These are phyloP conservation scores for Dendrobium officinale DNA, from an alignment of 106 monocot genomes.

Conservation along the genomic window DNA sequence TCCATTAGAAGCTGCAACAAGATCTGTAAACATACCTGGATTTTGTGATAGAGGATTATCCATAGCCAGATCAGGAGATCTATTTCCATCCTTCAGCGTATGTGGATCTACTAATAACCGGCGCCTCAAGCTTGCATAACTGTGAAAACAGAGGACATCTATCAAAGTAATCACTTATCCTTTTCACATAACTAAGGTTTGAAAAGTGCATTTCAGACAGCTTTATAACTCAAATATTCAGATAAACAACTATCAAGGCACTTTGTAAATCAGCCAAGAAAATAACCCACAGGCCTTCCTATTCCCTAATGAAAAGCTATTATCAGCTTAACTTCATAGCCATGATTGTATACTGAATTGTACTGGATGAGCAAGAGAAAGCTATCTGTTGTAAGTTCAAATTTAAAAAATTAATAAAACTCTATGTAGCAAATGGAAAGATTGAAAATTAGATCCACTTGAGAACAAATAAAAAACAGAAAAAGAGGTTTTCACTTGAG, in stretches of 20 bases:
- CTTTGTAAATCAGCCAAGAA: not conserved
- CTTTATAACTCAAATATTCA: conserved; percentile 4
- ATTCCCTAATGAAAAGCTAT: not conserved
- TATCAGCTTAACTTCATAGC: not conserved
- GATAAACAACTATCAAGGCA: not conserved
- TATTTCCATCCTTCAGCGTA: conserved; percentile 29
- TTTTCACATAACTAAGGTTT: not conserved
- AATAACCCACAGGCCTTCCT: not conserved
- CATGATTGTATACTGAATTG: not conserved
- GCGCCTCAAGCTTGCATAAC: conserved; percentile 56
- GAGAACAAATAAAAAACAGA: not conserved
- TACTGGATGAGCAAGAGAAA: not conserved
- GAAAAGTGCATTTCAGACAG: not conserved
- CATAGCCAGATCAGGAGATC: conserved; percentile 27
- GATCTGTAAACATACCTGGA: conserved; percentile 26
- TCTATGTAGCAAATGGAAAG: not conserved
- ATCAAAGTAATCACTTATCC: not conserved
- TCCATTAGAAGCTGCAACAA: not conserved
- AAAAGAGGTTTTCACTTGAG: not conserved
- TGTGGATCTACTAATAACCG: conserved; percentile 48
- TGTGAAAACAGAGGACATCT: conserved; percentile 11
- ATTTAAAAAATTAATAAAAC: not conserved
- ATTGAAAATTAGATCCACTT: not conserved
- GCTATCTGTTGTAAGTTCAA: not conserved
- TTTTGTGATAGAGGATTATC: conserved; percentile 59